Base-by-base conservation (phyloP, 2,329 filamentous ascomycete species). In the Thermoascus crustaceus region DNA sequence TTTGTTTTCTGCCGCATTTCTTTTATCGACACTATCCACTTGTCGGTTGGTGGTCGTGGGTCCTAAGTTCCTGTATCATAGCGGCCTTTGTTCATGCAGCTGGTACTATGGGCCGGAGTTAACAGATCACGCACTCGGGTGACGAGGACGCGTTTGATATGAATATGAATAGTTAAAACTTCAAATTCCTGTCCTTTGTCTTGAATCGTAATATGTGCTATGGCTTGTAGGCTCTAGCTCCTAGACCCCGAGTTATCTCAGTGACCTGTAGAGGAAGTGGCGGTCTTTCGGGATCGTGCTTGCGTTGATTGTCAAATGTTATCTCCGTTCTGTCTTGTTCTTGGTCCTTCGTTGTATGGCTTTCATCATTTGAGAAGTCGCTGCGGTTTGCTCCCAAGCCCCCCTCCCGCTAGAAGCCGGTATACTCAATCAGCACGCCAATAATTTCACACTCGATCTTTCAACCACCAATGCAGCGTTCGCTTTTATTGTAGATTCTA, bases 21-120 rank as follows among this genome's bases (percentile, higher is more conserved):
- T 58, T 52, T 59, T 55, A 53, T 52, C 48, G 55, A 48, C 56
- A 57, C 48, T 47, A 54, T 57, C 53, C 57, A 59, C 56, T 60
- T 54, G 20, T 47, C 43, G 55, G 52, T 53, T 57, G 54, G 53
- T 60, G 49, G 52, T 61, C 56, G 52, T 53, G 53, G 48, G 54
- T 53, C 40, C 52, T 47, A 50, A 47, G 50, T 60, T 58, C 53
- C 50, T 63, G 59, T 63, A 63, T 62, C 59, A 63, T 63, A 62
- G 52, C 57, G 40, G 38, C 40, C 40, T 34, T 34, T 40, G 31
- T 30, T 38, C 19, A 29, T 29, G 26, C 8, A 29, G 26, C 26
- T 29, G 13, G 43, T 61, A 66, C 39, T 43, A n/a, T 67, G 45
- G 55, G 37, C 34, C 36, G 24, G 35, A 36, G 34, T 20, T 40